These are phyloP conservation scores for Micractinium sp. DNA, from an alignment of 139 green algal species.

Conservation along the genomic window DNA sequence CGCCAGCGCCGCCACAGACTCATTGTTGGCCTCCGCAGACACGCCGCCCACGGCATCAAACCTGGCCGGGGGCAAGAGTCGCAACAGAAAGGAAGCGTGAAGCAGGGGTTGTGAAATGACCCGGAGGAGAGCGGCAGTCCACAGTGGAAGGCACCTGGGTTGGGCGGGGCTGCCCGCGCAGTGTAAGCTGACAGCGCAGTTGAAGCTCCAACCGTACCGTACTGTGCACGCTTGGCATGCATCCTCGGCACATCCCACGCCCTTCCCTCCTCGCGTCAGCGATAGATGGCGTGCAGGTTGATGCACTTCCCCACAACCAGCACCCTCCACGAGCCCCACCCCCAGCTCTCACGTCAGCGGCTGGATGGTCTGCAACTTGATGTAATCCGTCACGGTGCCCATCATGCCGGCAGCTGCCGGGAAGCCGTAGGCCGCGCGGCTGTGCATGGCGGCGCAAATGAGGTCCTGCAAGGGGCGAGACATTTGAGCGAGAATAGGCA, in stretches of 20 bases:
- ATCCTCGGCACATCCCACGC: no score
- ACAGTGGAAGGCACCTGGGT: no score
- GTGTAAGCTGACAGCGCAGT: no score
- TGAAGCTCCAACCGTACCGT: no score
- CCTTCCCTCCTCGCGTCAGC: no score
- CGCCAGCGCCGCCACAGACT: conserved; percentile 54
- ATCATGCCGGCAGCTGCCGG: conserved; percentile 60
- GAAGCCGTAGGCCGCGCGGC: conserved; percentile 65
- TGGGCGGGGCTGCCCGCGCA: no score
- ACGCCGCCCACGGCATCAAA: conserved; percentile 62
- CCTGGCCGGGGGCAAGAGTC: not conserved
- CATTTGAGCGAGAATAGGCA: not conserved
- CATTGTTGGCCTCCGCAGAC: conserved; percentile 67
- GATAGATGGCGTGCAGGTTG: no score
- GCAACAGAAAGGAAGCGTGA: no score
- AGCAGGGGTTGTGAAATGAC: no score
- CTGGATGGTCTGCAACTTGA: conserved; percentile 59
- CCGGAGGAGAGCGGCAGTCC: no score
- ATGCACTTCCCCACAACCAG: no score
- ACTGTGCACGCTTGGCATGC: no score
- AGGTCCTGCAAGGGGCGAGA: conserved; percentile 42
- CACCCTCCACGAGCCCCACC: not conserved
- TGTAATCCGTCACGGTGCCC: conserved; percentile 47
- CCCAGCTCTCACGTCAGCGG: conserved; percentile 6
- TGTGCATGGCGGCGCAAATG: conserved; percentile 58